Base-by-base conservation (phyloP, 2,329 filamentous ascomycete species). In the Grosmannia penicillata region DNA sequence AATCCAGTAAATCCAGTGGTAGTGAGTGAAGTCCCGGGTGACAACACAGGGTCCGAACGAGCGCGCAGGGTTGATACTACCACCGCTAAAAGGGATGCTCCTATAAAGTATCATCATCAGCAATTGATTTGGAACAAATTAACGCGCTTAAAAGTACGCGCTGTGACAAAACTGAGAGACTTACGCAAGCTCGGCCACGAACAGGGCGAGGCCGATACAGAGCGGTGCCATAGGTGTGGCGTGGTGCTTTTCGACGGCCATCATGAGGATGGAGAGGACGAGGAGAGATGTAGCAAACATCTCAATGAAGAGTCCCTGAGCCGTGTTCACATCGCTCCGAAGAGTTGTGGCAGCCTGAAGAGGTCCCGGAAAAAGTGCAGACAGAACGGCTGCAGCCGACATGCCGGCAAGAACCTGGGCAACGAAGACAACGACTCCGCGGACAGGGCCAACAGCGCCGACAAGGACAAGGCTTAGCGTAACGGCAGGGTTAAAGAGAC, bases 161-260 rank as follows among this genome's bases (percentile, higher is more conserved):
- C n/a, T n/a, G n/a, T n/a, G n/a, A n/a, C n/a, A n/a, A n/a, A n/a
- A n/a, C n/a, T n/a, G 6, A 13, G 5, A 14, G 8, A 46, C 49
- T 37, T 43, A 54, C 53, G 53, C 56, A 36, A 66, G 53, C 51
- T 68, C 58, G 6, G 60, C 59, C 31, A 84, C 67, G 53, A 85
- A 84, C 38, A 85, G 65, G 0, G 78, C 64, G 3, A 83, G 56
- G 1, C 82, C 82, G 47, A 86, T 82, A 11, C 76, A 78, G 4
- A 85, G 59, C 0, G 81, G 80, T 0, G 80, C 80, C 2, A 84
- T 58, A 51, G 68, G 82, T 0, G 80, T 85, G 3, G 73, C 72
- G 32, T 76, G 75, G 54, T 84, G 78, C 58, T 85, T 84, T 53
- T 83, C 78, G 4, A 74, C 72, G 0, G 78, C 78, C 32, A 83